Evolutionary conservation across 2,329 filamentous ascomycete species (phyloP).

Genomic region (Monosporascus sp.): DNA sequence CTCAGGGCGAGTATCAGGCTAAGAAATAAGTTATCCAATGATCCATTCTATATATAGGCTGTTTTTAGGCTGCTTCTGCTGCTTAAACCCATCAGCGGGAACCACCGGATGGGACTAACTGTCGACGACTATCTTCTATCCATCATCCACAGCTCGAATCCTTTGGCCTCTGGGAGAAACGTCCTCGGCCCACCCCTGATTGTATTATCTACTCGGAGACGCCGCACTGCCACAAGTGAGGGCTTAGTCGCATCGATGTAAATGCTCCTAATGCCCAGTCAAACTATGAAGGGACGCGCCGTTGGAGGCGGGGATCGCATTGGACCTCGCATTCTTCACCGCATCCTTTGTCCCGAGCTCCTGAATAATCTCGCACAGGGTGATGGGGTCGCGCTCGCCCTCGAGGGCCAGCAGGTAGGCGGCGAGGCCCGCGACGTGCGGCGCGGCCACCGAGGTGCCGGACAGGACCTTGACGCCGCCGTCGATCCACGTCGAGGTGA

Average conservation of each 20-base stretch:
- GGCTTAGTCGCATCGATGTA: background rate
- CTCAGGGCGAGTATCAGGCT: constrained; percentile 19
- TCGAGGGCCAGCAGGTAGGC: constrained; percentile 44
- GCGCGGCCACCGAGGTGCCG: constrained; percentile 39
- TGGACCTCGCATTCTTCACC: constrained; percentile 12
- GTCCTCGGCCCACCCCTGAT: too few species aligned
- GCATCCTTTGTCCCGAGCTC: constrained; percentile 15
- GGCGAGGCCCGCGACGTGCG: constrained; percentile 36
- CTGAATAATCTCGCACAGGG: constrained; percentile 19
- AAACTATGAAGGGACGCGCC: background rate
- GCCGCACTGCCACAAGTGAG: background rate
- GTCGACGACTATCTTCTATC: too few species aligned
- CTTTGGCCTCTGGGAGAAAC: too few species aligned
- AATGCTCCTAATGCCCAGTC: background rate
- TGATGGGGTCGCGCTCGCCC: constrained; percentile 25
- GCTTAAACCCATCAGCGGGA: background rate
- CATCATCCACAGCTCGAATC: too few species aligned
- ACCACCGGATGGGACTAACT: too few species aligned
- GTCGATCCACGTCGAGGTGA: constrained; percentile 34
- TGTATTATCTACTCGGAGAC: too few species aligned
- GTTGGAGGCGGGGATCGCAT: constrained; percentile 20
- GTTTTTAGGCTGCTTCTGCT: background rate
- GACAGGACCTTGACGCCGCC: constrained; percentile 34
- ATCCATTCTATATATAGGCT: background rate
- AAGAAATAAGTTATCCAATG: background rate